Base-by-base conservation (phyloP, 169 alveolate genomes). In the Plasmodium coatneyi region DNA sequence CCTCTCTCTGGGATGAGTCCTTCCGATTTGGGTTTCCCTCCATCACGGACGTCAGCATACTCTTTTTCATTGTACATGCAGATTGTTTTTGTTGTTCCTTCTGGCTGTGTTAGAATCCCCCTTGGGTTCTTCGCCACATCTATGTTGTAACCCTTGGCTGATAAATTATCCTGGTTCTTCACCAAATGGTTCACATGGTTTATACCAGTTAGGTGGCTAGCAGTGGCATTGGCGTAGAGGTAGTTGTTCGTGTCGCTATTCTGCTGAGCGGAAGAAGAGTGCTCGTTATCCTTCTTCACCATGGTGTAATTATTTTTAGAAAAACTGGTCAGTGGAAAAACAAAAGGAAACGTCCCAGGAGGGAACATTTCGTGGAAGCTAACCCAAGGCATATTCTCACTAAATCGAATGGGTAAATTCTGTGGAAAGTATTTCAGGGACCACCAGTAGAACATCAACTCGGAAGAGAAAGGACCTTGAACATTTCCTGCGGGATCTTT, bases 361-460 rank as follows among this genome's bases (percentile, higher is more conserved):
- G 97, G 96, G 81, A 93, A 96, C 54, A 96, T 92, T 1, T 95
- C 97, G 92, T 92, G 86, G 74, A 95, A 95, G n/a, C 92, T 89
- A 56, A 93, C 41, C 97, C 97, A 96, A 12, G 95, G 96, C 97
- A 96, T 96, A 81, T 72, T 95, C 30, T 86, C 66, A 80, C 76
- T 95, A 93, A 94, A 96, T 10, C 97, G 92, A 80, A 96, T 92
- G 34, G 93, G 93, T 12, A 96, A 84, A 22, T 95, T 95, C 60
- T 92, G 96, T 41, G 95, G 97, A 84, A 96, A 96, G 89, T 91
- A 96, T 90, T 95, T 95, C 93, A 89, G 84, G 22, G 60, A 72
- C 93, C 95, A 95, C 98, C 98, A 96, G 66, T 72, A 91, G 92
- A 94, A 95, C 98, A 96, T 96, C 22, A 95, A 97, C 28, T 93